These are phyloP conservation scores for Termitomyces titanicus DNA, from an alignment of 768 basidiomycete genomes.

Conservation along the genomic window DNA sequence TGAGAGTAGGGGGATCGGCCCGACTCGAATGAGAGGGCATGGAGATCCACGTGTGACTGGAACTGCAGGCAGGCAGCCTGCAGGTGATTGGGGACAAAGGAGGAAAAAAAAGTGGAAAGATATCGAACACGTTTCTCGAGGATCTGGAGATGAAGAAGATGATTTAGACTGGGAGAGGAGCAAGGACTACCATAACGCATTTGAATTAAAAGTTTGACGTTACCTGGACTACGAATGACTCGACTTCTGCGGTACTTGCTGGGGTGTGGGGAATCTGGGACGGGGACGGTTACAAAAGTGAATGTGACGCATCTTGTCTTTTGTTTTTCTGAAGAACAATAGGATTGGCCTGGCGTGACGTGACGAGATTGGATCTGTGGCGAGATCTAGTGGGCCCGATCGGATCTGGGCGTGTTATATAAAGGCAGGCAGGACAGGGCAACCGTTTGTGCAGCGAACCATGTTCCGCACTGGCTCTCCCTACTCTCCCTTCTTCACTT, in stretches of 20 bases:
- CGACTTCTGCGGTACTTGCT: not conserved
- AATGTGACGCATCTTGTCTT: not conserved
- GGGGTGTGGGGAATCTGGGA: too few relatives aligned
- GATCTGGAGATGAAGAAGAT: too few relatives aligned
- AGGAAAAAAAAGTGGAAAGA: not conserved
- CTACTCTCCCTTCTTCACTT: conserved; percentile 67
- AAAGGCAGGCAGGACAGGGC: not conserved
- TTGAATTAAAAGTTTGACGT: not conserved
- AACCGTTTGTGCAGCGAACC: conserved; percentile 6
- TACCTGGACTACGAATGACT: not conserved
- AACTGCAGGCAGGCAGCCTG: not conserved
- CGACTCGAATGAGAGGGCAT: not conserved
- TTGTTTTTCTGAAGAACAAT: not conserved
- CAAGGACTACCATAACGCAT: not conserved
- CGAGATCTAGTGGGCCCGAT: conserved; percentile 6
- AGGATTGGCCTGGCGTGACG: too few relatives aligned
- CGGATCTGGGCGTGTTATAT: not conserved
- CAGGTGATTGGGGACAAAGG: not conserved
- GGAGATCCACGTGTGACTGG: not conserved
- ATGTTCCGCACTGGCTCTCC: conserved; percentile 42
- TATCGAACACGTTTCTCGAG: not conserved
- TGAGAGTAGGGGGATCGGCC: not conserved
- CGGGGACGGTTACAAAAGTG: too few relatives aligned
- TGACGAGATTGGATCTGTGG: conserved; percentile 3
- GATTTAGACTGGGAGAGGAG: too few relatives aligned